Percentiles rank a stretch among this genome's conserved stretches.
These are phyloP conservation scores for Lachnellula hyalina DNA, from an alignment of 2,329 filamentous ascomycete genomes.

Conservation along the genomic window DNA sequence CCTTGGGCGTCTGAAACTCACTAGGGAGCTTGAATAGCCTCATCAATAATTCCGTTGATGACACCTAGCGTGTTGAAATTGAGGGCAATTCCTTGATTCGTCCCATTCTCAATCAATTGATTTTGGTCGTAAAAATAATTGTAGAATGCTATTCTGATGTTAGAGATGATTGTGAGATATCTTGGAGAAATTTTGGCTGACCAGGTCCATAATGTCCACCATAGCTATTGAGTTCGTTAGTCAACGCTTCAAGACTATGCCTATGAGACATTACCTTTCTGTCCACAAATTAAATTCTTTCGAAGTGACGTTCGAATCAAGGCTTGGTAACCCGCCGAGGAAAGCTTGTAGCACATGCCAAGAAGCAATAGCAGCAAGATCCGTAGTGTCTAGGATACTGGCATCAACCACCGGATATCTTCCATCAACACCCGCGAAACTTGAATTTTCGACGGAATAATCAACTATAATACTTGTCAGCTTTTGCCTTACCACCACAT, in stretches of 20 bases:
- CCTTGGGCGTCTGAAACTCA: slow-evolving; percentile 4
- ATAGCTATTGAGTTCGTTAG: slow-evolving; percentile 41
- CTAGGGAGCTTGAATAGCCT: slow-evolving; percentile 45
- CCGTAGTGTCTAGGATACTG: slow-evolving; percentile 47
- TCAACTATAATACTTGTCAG: slow-evolving; percentile 1
- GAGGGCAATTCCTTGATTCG: slow-evolving; percentile 48
- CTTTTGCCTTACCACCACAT: not conserved
- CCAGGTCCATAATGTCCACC: slow-evolving; percentile 60
- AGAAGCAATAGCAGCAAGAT: slow-evolving; percentile 48
- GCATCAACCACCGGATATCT: slow-evolving; percentile 35
- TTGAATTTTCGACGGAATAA: slow-evolving; percentile 12
- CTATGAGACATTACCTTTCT: slow-evolving; percentile 36
- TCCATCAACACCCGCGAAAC: slow-evolving; percentile 16
- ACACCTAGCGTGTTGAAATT: slow-evolving; percentile 59
- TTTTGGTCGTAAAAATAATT: slow-evolving; percentile 57
- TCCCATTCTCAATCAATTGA: slow-evolving; percentile 43
- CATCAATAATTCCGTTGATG: slow-evolving; percentile 63
- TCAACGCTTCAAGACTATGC: not conserved
- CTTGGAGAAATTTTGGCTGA: not conserved
- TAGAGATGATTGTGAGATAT: not conserved
- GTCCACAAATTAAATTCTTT: slow-evolving; percentile 52
- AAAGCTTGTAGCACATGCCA: slow-evolving; percentile 54
- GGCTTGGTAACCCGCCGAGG: slow-evolving; percentile 40
- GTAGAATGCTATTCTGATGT: slow-evolving; percentile 41
- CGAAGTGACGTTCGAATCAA: slow-evolving; percentile 20